Conservation (phyloP, 495 filamentous ascomycete species). For the Neurospora sp. region DNA sequence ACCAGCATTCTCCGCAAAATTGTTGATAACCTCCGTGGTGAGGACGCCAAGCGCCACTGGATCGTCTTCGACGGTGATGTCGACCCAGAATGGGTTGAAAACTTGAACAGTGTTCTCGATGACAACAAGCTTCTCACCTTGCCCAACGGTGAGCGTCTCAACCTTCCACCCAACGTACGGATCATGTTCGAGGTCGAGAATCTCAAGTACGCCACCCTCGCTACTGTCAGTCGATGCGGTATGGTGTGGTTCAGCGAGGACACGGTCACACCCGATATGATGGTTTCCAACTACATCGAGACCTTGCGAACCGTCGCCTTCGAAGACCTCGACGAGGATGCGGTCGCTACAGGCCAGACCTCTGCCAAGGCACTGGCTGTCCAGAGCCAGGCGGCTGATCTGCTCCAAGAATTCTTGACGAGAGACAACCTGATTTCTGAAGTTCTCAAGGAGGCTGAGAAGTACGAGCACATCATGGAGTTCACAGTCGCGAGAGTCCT, state of each 20-base stretch:
- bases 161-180: constrained; percentile 84
- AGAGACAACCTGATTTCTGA: constrained; percentile 67
- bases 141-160: constrained; percentile 95
- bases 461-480: constrained; percentile 94
- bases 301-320: constrained; percentile 70
- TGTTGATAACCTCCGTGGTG: constrained; percentile 94
- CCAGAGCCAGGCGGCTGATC: constrained; percentile 64
- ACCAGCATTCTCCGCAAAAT: constrained; percentile 97
- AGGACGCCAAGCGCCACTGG: constrained; percentile 95
- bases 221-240: constrained; percentile 95
- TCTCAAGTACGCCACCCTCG: constrained; percentile 93
- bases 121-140: constrained; percentile 97
- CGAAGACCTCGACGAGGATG: constrained; percentile 91
- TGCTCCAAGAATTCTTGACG: constrained; percentile 65
- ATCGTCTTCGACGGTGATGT: constrained; percentile 99
- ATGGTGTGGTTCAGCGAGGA: constrained; percentile 99
- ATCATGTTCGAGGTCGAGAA: constrained; percentile 99
- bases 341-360: constrained; percentile 66
- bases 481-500: constrained; percentile 84
- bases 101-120: constrained; percentile 96
- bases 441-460: constrained; percentile 63
- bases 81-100: constrained; percentile 98
- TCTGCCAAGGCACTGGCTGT: constrained; percentile 64
- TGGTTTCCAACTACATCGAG: constrained; percentile 83
- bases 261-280: constrained; percentile 85